Percentiles rank a stretch among this genome's conserved stretches.
phyloP scores from a whole-genome alignment of 2,329 filamentous ascomycete genomes.

The Monilinia vaccinii-corymbosi region DNA sequence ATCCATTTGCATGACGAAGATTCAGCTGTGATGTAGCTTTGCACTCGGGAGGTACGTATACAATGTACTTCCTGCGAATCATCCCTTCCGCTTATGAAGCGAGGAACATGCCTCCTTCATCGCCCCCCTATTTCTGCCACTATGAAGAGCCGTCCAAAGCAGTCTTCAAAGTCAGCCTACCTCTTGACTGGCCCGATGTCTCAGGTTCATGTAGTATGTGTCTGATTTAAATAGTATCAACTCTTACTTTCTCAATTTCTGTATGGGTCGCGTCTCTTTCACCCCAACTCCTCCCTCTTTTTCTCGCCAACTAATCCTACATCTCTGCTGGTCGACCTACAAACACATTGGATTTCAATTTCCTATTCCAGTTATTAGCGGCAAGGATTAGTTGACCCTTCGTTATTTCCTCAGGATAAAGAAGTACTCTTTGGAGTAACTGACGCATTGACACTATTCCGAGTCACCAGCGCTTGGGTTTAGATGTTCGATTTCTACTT shows the following conservation, averaged over 20 bases:
- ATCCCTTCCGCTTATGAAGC: background rate
- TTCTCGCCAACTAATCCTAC: constrained; percentile 43
- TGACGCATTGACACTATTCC: constrained; percentile 63
- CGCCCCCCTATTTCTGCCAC: background rate
- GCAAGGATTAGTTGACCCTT: constrained; percentile 57
- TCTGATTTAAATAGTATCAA: background rate
- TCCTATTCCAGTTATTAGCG: constrained; percentile 48
- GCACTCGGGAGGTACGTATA: background rate
- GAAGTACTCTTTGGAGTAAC: constrained; percentile 51
- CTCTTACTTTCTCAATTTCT: background rate
- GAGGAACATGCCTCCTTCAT: background rate
- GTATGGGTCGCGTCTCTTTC: background rate
- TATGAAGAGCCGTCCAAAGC: background rate
- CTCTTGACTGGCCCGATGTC: background rate
- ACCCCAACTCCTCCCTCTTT: constrained; percentile 32
- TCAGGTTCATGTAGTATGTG: background rate
- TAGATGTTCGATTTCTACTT: constrained; percentile 45
- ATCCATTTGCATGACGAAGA: background rate
- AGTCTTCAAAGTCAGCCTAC: background rate
- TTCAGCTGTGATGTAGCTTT: background rate
- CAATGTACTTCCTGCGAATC: background rate
- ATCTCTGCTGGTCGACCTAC: constrained; percentile 61
- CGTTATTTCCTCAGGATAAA: constrained; percentile 52
- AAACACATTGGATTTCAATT: constrained; percentile 47
- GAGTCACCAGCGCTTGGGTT: constrained; percentile 59